Percentiles rank a stretch among this genome's conserved stretches.
These are phyloP conservation scores for Rosa multiflora DNA, from an alignment of 306 rosid species.

Conservation along the genomic window DNA sequence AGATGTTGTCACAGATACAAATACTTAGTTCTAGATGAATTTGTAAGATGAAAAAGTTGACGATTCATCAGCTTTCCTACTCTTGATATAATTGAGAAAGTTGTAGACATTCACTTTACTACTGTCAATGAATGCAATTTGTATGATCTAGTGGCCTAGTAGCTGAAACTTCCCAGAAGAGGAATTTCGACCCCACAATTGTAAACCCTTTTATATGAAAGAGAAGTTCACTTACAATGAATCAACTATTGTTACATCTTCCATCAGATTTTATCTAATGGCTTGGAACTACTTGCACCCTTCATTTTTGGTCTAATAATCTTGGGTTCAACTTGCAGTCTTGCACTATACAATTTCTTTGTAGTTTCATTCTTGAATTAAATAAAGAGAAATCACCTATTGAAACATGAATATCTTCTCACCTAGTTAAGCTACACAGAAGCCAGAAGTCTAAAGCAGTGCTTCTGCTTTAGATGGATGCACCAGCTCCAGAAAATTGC, in stretches of 20 bases:
- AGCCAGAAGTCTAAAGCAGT: neutral
- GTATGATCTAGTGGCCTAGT: neutral
- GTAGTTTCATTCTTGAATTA: neutral
- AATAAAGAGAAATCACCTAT: neutral
- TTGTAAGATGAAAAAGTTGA: neutral
- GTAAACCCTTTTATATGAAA: neutral
- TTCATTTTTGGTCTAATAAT: neutral
- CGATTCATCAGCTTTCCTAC: neutral
- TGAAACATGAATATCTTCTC: neutral
- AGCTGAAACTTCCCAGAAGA: neutral
- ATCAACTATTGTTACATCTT: neutral
- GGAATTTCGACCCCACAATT: neutral
- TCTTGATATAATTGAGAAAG: neutral
- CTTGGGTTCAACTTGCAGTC: neutral
- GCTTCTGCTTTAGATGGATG: neutral
- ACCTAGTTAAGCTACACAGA: constrained; percentile 1
- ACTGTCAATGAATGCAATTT: neutral
- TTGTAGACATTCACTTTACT: neutral
- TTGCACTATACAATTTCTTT: neutral
- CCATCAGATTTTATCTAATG: neutral
- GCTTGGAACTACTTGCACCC: neutral
- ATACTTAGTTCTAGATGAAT: neutral
- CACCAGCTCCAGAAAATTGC: neutral
- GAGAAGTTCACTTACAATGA: neutral
- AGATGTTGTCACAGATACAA: neutral